Evolutionary conservation across 441 rosid species (phyloP).

Genomic region (Isatis lusitanica): DNA sequence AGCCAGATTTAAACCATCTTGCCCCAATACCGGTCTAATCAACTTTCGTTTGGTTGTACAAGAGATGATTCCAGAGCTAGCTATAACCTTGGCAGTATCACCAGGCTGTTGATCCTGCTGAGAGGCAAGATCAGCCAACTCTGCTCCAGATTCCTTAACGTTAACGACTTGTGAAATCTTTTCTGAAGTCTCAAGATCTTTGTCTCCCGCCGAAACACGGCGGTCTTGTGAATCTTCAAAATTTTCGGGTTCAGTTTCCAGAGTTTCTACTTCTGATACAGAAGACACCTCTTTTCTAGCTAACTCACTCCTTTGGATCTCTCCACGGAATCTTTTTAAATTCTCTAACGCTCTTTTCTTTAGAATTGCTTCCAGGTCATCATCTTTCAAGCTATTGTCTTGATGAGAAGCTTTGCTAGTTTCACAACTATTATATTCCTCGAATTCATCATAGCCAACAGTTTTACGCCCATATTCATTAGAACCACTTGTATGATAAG

Average conservation of each 20-base stretch:
- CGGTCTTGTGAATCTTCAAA: slow-evolving; percentile 23
- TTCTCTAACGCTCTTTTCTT: slow-evolving; percentile 80
- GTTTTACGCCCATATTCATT: slow-evolving; percentile 8
- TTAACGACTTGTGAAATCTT: slow-evolving; percentile 17
- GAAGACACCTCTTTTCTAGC: slow-evolving; percentile 30
- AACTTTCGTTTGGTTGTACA: slow-evolving; percentile 41
- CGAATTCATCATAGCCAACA: slow-evolving; percentile 36
- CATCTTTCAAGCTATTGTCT: slow-evolving; percentile 32
- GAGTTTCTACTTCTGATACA: slow-evolving; percentile 20
- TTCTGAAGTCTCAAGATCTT: slow-evolving; percentile 25
- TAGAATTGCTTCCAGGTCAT: slow-evolving; percentile 65
- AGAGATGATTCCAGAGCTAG: slow-evolving; percentile 20
- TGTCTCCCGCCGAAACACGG: slow-evolving; percentile 9
- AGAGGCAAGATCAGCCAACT: slow-evolving; percentile 26
- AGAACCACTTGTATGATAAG: slow-evolving; percentile 23
- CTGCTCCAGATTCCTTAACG: slow-evolving; percentile 28
- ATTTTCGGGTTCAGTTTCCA: slow-evolving; percentile 26
- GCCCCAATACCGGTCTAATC: slow-evolving; percentile 41
- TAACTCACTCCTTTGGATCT: slow-evolving; percentile 27
- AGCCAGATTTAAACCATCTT: slow-evolving; percentile 33
- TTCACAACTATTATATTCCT: slow-evolving; percentile 24
- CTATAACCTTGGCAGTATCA: slow-evolving; percentile 34
- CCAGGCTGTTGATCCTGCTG: slow-evolving; percentile 30
- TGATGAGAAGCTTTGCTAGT: slow-evolving; percentile 32
- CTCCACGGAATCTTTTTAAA: slow-evolving; percentile 61